These are phyloP conservation scores for Heritiera fomes DNA, from an alignment of 345 rosid genomes.

Conservation along the genomic window DNA sequence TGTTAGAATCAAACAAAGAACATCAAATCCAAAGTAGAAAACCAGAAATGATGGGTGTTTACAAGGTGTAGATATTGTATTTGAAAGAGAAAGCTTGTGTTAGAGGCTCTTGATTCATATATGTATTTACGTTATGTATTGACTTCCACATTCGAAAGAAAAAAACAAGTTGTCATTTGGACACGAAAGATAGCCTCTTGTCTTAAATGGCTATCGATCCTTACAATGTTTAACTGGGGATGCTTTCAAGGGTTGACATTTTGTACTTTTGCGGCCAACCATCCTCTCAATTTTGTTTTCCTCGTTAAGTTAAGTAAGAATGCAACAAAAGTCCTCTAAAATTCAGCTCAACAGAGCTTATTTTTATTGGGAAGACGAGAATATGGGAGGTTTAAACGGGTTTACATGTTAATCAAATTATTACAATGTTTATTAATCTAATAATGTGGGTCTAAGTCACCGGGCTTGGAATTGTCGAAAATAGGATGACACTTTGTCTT, in stretches of 20 bases:
- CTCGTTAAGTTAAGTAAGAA: background rate
- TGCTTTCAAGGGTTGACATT: slow-evolving; percentile 26
- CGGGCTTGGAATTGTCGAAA: background rate
- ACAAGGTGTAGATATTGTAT: slow-evolving; percentile 9
- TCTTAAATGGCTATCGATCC: slow-evolving; percentile 12
- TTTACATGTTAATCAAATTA: background rate
- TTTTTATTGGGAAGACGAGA: background rate
- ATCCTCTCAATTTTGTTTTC: background rate
- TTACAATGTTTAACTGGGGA: slow-evolving; percentile 27
- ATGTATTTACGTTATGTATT: too few relatives aligned
- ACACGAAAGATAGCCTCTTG: slow-evolving; percentile 12
- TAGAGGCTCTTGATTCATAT: background rate
- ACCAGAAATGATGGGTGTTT: slow-evolving; percentile 13
- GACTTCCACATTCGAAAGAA: background rate
- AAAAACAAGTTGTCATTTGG: background rate
- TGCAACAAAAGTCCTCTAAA: slow-evolving; percentile 13
- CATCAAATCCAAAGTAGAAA: slow-evolving; percentile 6
- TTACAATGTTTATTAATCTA: background rate
- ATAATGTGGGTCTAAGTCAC: background rate
- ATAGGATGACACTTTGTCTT: background rate
- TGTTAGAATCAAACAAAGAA: slow-evolving; percentile 2
- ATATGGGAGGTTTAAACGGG: background rate
- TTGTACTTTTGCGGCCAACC: slow-evolving; percentile 13
- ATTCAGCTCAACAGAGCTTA: slow-evolving; percentile 4
- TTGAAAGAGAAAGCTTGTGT: background rate